Percentiles rank a stretch among this genome's conserved stretches.
These are phyloP conservation scores for Skeletonema grethae DNA, from an alignment of 108 stramenopile genomes.

Conservation along the genomic window DNA sequence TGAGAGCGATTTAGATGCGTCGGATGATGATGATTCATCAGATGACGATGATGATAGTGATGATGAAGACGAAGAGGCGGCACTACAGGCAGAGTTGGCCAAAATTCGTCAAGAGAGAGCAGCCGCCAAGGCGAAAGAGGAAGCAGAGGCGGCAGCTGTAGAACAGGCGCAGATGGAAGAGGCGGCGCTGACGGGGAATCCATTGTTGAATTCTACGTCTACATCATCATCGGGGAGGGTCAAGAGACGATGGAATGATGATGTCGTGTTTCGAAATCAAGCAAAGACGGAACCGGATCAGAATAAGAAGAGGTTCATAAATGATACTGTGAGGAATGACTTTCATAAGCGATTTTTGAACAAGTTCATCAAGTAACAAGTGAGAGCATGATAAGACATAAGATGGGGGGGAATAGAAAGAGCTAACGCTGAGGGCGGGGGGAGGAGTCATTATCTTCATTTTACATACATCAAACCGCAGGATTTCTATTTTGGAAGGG, in stretches of 20 bases:
- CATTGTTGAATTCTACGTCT: slow-evolving; percentile 61
- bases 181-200: slow-evolving; percentile 88
- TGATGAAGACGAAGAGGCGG: slow-evolving; percentile 94
- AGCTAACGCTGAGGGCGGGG: background rate
- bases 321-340: slow-evolving; percentile 96
- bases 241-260: slow-evolving; percentile 95
- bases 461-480: slow-evolving; percentile 34
- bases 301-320: slow-evolving; percentile 92
- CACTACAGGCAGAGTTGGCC: slow-evolving; percentile 89
- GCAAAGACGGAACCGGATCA: slow-evolving; percentile 87
- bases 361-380: slow-evolving; percentile 88
- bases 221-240: slow-evolving; percentile 52
- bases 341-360: slow-evolving; percentile 96
- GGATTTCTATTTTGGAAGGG: slow-evolving; percentile 67
- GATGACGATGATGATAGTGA: slow-evolving; percentile 65
- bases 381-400: background rate
- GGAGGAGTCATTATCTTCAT: background rate
- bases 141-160: slow-evolving; percentile 75
- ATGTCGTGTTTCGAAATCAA: slow-evolving; percentile 98
- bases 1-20: slow-evolving; percentile 68
- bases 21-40: slow-evolving; percentile 49
- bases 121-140: slow-evolving; percentile 69
- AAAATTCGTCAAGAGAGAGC: slow-evolving; percentile 90
- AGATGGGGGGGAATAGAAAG: no score
- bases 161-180: slow-evolving; percentile 82